These are phyloP conservation scores for Elsinoe australis DNA, from an alignment of 2,329 filamentous ascomycete species.

Conservation along the genomic window DNA sequence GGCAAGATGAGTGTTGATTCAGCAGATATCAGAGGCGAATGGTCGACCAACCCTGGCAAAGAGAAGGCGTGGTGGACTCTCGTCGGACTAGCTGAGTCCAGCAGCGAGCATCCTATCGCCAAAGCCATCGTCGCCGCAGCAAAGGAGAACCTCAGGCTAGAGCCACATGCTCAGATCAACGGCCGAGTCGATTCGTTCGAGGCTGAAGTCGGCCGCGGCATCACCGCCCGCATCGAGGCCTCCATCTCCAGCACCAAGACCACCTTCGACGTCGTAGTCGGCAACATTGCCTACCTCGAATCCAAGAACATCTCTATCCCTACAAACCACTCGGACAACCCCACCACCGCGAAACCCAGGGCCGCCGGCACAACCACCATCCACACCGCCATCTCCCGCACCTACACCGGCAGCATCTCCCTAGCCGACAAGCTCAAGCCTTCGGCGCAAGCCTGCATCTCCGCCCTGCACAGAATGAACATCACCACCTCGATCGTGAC, in stretches of 20 bases:
- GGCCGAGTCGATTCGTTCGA: conserved; percentile 81
- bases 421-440: conserved; percentile 89
- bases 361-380: conserved; percentile 76
- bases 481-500: conserved; percentile 88
- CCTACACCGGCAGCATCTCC: conserved; percentile 73
- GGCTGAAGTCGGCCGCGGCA: conserved; percentile 73
- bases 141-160: conserved; percentile 65
- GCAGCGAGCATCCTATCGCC: conserved; percentile 93
- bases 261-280: conserved; percentile 72
- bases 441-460: conserved; percentile 70
- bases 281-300: conserved; percentile 70
- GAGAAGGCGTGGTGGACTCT: conserved; percentile 89
- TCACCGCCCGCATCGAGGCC: conserved; percentile 75
- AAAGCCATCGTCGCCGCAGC: conserved; percentile 72
- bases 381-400: conserved; percentile 76
- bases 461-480: conserved; percentile 74
- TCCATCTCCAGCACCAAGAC: conserved; percentile 57
- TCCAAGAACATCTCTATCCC: conserved; percentile 63
- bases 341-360: conserved; percentile 25
- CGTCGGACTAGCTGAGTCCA: conserved; percentile 88
- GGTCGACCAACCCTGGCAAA: conserved; percentile 61
- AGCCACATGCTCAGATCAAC: conserved; percentile 64
- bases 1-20: conserved; percentile 91
- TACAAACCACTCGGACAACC: conserved; percentile 47
- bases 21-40: conserved; percentile 56